Evolutionary conservation across 2,329 filamentous ascomycete species (phyloP), one percentile per base, ranked within the genome.

Genomic region (Aspergillus amoenus): DNA sequence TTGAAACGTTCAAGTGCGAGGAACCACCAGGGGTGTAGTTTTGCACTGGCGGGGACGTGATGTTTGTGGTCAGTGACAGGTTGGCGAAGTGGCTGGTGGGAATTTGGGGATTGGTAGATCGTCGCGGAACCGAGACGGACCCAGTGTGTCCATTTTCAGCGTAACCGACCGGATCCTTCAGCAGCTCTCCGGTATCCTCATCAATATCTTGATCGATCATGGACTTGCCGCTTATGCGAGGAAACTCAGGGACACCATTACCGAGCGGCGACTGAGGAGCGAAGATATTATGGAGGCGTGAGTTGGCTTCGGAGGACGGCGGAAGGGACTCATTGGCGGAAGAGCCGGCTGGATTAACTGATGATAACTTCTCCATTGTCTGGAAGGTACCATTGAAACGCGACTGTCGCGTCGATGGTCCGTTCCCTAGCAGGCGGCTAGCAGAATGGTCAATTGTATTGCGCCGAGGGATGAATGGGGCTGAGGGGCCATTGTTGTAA

Each of bases 31-130:
- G 80, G 2, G 74, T 72, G 60, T 81, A 84, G 42, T 75, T 80
- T 27, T 82, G 79, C 60, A 87, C 71, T 1, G 84, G 81, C 5
- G 85, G 80, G 4, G 86, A 81, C 7, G 78, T 72, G 65, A 84
- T 79, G 47, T 78, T 82, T n/a, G 89, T 91, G 66, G 88, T 88
- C 56, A 96, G 77, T 8, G 89, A 90, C 52, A 96, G 78, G 47
- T 80, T 83, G 37, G 81, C 81, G 77, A 96, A 88, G 34, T 85
- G 86, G 60, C 81, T 78, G 24, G 90, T 83, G 7, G 89, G 88
- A 40, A 93, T 78, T 58, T 90, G 86, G 24, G 89, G 86, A 53
- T 87, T 89, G 1, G 88, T 92, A 40, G 86, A 84, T 62, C 87
- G 85, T 53, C 90, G 87, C 58, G 82, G 76, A 45, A 67, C 67